Evolutionary conservation across 306 rosid genomes (phyloP), one percentile per base, ranked within the genome.

Genomic region (Hippophae tibetana): DNA sequence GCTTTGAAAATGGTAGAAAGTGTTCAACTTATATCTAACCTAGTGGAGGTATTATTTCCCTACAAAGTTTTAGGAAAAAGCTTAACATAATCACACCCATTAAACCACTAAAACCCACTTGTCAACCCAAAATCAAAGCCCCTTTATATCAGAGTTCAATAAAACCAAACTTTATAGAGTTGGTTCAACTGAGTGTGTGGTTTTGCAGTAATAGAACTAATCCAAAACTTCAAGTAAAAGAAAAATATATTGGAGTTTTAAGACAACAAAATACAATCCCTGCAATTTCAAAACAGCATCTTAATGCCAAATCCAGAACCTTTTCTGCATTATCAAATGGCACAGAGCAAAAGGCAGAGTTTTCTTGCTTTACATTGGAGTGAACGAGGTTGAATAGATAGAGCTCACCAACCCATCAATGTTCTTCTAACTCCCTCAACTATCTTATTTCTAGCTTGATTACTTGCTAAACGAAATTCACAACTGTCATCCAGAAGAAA

Each of bases 391-490:
- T 64, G 41, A 53, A 56, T 67, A 31, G 38, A 31, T 31, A 31
- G 0, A 66, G 52, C 57, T 83, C 73, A 85, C 97, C 95, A 83
- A 8, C 96, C 95, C 95, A 89, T 83, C 76, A 89, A 70, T 8
- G 79, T 81, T 83, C 82, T 77, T 74, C 86, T 75, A 63, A 89
- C 95, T 77, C 81, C 73, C 68, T 85, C 83, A 51, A 81, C 90
- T 70, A 89, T 79, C 79, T 77, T 77, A 71, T 76, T 72, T 69
- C 90, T 85, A 41, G 90, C 77, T 79, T 66, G 64, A 54, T 67
- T 66, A 76, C 82, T 75, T 27, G 59, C 80, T 71, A 85, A 67
- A 0, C 82, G 88, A 70, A 89, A 77, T 53, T 79, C 95, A 2
- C 70, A 48, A 56, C 73, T 76, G 60, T 89, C 97, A 7, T 85